Evolutionary conservation across 169 alveolate species (phyloP).

Genomic region (Babesia ovata): DNA sequence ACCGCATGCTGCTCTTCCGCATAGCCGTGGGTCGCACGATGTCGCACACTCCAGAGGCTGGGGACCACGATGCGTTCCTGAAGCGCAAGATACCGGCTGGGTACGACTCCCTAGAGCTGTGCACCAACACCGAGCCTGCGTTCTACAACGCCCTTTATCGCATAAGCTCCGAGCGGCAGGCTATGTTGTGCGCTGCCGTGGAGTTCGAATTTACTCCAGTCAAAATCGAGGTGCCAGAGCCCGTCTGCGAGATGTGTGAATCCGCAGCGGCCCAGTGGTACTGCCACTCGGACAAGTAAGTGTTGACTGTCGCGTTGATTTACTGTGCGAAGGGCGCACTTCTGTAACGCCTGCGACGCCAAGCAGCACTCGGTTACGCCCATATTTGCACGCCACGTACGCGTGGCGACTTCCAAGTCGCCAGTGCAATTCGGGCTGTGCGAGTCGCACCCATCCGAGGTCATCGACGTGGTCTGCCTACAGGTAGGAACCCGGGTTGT

Average conservation of each 20-base stretch:
- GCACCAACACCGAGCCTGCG: conserved; percentile 41
- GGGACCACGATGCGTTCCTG: conserved; percentile 45
- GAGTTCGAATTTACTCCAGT: conserved; percentile 81
- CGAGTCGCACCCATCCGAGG: conserved; percentile 86
- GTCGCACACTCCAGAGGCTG: conserved; percentile 27
- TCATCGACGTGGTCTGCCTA: conserved; percentile 87
- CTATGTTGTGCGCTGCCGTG: conserved; percentile 70
- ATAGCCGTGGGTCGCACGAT: conserved; percentile 68
- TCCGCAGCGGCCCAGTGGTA: conserved; percentile 73
- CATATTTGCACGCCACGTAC: conserved; percentile 81
- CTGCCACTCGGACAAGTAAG: conserved; percentile 81
- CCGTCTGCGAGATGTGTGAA: conserved; percentile 84
- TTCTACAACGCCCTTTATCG: conserved; percentile 70
- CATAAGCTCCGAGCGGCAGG: conserved; percentile 72
- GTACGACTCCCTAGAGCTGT: conserved; percentile 51
- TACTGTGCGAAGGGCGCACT: conserved; percentile 75
- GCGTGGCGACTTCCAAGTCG: conserved; percentile 86
- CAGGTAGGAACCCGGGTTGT: conserved; percentile 17
- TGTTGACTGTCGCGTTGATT: not conserved
- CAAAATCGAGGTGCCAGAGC: conserved; percentile 80
- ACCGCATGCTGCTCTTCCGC: conserved; percentile 66
- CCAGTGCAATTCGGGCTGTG: conserved; percentile 89
- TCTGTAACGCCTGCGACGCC: conserved; percentile 85
- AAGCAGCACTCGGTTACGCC: conserved; percentile 81
- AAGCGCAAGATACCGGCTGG: conserved; percentile 44